Evolutionary conservation across 768 basidiomycete species (phyloP), one percentile per base, ranked within the genome.

Genomic region (Strobilomyces confusus): DNA sequence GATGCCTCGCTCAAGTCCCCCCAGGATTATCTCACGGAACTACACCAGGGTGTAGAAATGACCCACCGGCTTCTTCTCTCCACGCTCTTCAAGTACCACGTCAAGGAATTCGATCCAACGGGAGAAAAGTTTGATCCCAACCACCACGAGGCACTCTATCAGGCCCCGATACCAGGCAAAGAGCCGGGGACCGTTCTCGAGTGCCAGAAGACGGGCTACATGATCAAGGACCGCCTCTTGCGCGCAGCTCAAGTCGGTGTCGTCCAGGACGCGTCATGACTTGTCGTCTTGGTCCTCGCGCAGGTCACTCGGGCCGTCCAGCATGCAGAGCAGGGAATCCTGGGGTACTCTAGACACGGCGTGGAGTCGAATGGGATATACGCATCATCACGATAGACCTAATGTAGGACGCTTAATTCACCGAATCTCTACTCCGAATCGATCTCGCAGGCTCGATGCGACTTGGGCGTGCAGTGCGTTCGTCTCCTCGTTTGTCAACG

Each of bases 161-260:
- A 95, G 73, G 90, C 83, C 23, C 93, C 95, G 20, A 78, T 94
- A 58, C 87, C 92, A n/a, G 89, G 81, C 14, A 92, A 90, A 73
- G 85, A 87, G 68, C 84, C 92, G 1, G 95, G 95, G 14, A 87
- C 88, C 3, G 87, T 98, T 32, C 79, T 97, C 43, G 90, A 95
- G 67, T 91, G 89, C 67, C 88, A 89, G 69, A 94, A 95, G 76
- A 76, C 77, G 51, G 95, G 94, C 4, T 98, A 92, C 75, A 92
- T 78, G 74, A 93, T 99, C 75, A 97, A 95, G 74, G 91, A 92
- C 60, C 82, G 97, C 56, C 82, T 95, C 52, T 72, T 99, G 68
- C 81, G 97, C 52, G 92, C 97, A 4, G 94, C 97, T 20, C 93
- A 98, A 75, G 97, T 98, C 52, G 97, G 95, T 52, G 95, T 98